A percentile compares a stretch with the other conserved stretches of the same genome.
Conservation (phyloP, 192 early-diverging fungal species). For the Coemansia sp. region DNA sequence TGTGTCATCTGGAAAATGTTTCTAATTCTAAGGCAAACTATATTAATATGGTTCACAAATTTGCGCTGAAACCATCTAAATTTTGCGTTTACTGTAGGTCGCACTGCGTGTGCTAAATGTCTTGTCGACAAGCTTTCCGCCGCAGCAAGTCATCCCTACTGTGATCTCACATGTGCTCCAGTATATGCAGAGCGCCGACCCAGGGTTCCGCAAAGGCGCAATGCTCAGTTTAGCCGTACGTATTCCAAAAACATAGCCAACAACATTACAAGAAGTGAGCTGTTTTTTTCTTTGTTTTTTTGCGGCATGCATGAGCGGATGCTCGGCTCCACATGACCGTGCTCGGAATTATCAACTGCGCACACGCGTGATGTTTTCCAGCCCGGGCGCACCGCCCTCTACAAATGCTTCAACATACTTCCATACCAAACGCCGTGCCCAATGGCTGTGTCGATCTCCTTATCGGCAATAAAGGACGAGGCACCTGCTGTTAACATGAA, state of each 20-base stretch:
- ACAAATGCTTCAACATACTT: neutral
- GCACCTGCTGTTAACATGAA: neutral
- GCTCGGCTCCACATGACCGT: neutral
- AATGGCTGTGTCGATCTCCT: neutral
- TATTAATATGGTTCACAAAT: neutral
- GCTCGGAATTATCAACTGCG: constrained; percentile 15
- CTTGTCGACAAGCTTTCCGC: constrained; percentile 78
- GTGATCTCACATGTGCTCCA: constrained; percentile 68
- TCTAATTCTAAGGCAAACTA: constrained; percentile 3
- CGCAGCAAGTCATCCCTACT: constrained; percentile 83
- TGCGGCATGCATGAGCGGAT: neutral
- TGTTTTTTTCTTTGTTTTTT: neutral
- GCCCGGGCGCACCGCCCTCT: neutral
- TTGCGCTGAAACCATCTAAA: constrained; percentile 18
- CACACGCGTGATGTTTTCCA: constrained; percentile 1
- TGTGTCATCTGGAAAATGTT: neutral
- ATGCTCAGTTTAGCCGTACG: constrained; percentile 82
- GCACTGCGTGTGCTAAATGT: constrained; percentile 73
- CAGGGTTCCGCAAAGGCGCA: constrained; percentile 76
- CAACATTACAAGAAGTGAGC: neutral
- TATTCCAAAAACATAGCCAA: neutral
- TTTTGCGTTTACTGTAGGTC: constrained; percentile 35
- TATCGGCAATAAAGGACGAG: neutral
- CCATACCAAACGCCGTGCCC: neutral
- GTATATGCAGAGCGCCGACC: constrained; percentile 77